Percentiles rank a stretch among this genome's conserved stretches.
Conservation (phyloP, 768 basidiomycete genomes). For the Lentinula sp. region DNA sequence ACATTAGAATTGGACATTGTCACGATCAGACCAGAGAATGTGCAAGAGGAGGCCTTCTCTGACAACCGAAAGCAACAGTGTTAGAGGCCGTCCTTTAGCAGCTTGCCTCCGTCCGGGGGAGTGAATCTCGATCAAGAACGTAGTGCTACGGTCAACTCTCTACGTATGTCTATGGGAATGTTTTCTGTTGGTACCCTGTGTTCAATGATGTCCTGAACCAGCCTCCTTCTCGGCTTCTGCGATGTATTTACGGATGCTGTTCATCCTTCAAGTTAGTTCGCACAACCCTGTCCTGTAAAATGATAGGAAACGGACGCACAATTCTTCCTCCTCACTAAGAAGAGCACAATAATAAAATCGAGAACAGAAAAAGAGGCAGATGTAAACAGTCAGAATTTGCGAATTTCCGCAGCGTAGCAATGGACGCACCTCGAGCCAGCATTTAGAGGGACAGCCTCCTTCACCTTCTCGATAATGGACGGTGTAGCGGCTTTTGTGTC, state of each 20-base stretch:
- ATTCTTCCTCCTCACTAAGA: conserved; percentile 75
- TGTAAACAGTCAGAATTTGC: conserved; percentile 4
- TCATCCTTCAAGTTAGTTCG: conserved; percentile 39
- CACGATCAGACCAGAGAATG: too few species aligned
- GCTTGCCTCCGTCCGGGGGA: neutral
- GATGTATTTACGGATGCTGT: conserved; percentile 77
- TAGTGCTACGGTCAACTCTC: neutral
- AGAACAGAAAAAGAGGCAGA: conserved; percentile 6
- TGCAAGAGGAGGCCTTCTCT: too few species aligned
- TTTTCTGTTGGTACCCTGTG: neutral
- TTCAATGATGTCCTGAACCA: conserved; percentile 37
- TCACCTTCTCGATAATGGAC: conserved; percentile 48
- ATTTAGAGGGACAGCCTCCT: conserved; percentile 57
- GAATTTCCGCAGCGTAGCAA: neutral
- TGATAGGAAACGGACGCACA: conserved; percentile 45
- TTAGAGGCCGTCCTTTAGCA: neutral
- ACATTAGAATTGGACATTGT: too few species aligned
- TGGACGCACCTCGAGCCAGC: conserved; percentile 62
- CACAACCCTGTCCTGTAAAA: conserved; percentile 19
- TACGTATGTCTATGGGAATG: neutral
- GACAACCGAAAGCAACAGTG: too few species aligned
- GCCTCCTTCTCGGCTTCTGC: conserved; percentile 77
- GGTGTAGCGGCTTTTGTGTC: conserved; percentile 32
- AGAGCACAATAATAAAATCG: neutral
- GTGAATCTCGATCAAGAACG: neutral